Evolutionary conservation across 202 grass and related monocot genomes (phyloP).

Genomic region (Brachypodium distachyon): DNA sequence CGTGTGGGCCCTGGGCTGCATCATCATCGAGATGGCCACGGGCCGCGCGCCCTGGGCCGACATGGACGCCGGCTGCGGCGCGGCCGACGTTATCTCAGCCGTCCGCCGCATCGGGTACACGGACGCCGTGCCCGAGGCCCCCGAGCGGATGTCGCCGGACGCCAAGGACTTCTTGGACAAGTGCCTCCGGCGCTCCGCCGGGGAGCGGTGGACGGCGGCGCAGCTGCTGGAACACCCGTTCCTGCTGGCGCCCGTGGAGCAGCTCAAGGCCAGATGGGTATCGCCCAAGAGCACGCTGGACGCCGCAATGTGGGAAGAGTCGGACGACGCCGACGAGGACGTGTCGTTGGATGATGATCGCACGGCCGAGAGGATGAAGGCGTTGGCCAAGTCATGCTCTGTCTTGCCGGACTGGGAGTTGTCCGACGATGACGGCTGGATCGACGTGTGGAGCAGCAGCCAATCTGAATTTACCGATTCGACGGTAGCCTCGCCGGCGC

Average conservation of each 20-base stretch:
- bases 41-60: conserved; percentile 58
- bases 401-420: conserved; percentile 40
- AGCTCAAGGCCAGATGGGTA: conserved; percentile 22
- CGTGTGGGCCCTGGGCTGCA: conserved; percentile 88
- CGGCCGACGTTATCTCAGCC: conserved; percentile 34
- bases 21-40: conserved; percentile 73
- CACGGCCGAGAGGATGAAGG: conserved; percentile 31
- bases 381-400: conserved; percentile 4
- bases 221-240: conserved; percentile 76
- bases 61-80: too few species aligned
- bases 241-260: conserved; percentile 14
- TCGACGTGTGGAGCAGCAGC: conserved; percentile 23
- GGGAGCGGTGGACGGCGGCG: conserved; percentile 53
- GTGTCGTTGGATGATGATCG: neutral
- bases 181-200: conserved; percentile 44
- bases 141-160: conserved; percentile 39
- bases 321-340: conserved; percentile 29
- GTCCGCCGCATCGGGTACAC: conserved; percentile 55
- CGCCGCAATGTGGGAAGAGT: conserved; percentile 44
- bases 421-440: conserved; percentile 51
- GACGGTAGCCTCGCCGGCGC: neutral
- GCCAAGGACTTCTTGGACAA: conserved; percentile 58
- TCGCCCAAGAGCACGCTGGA: conserved; percentile 72
- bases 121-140: conserved; percentile 31
- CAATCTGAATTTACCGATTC: neutral